These are phyloP conservation scores for Talaromyces amestolkiae DNA, from an alignment of 2,329 filamentous ascomycete species.

Conservation along the genomic window DNA sequence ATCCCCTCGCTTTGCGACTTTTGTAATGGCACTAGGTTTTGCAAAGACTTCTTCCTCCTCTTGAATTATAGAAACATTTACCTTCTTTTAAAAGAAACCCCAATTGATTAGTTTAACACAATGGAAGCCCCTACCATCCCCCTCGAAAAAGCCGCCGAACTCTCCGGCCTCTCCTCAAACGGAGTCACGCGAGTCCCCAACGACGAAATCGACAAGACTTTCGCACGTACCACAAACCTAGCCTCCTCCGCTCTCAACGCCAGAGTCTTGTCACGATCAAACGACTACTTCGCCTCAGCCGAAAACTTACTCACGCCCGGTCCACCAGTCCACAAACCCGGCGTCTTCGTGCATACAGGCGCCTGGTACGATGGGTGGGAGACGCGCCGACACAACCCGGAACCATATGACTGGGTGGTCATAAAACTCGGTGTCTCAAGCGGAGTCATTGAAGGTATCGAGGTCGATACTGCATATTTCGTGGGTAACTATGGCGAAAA, in stretches of 20 bases:
- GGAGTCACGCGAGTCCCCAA: slow-evolving; percentile 40
- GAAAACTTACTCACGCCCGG: slow-evolving; percentile 59
- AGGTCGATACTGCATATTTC: slow-evolving; percentile 47
- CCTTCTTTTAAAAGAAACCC: neutral
- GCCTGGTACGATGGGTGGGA: slow-evolving; percentile 67
- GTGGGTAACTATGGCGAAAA: slow-evolving; percentile 47
- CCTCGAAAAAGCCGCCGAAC: slow-evolving; percentile 1
- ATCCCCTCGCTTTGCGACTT: neutral
- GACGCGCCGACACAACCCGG: slow-evolving; percentile 59
- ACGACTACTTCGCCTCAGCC: slow-evolving; percentile 62
- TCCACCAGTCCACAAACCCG: slow-evolving; percentile 55
- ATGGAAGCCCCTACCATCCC: slow-evolving; percentile 16
- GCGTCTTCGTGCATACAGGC: slow-evolving; percentile 59
- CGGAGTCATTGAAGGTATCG: slow-evolving; percentile 41
- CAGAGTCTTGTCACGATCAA: slow-evolving; percentile 55
- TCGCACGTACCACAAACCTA: slow-evolving; percentile 55
- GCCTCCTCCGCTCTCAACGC: slow-evolving; percentile 49
- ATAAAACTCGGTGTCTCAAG: slow-evolving; percentile 55
- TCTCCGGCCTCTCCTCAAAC: slow-evolving; percentile 8
- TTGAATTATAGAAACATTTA: neutral
- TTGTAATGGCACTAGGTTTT: neutral
- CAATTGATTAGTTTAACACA: neutral
- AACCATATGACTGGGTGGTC: slow-evolving; percentile 59
- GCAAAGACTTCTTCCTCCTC: neutral
- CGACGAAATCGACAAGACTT: slow-evolving; percentile 53